Evolutionary conservation across 768 basidiomycete species (phyloP).

Genomic region (Pisolithus microcarpus): DNA sequence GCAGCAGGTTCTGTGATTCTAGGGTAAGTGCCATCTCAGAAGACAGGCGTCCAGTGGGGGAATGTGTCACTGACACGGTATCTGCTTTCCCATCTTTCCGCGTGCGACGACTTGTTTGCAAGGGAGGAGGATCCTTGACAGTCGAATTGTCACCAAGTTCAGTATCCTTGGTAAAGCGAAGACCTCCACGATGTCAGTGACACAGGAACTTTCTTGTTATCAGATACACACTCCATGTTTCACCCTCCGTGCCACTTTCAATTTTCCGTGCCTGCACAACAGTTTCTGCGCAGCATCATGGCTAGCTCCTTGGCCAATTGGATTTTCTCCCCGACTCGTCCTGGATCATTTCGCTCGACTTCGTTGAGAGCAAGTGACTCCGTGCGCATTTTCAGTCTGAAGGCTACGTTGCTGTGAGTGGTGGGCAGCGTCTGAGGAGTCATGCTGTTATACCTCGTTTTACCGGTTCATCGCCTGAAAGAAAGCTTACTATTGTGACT

Average conservation of each 20-base stretch:
- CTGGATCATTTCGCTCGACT: constrained; percentile 36
- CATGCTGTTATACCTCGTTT: constrained; percentile 34
- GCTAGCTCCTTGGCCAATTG: constrained; percentile 67
- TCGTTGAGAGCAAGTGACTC: constrained; percentile 40
- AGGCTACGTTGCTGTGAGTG: constrained; percentile 42
- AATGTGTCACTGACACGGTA: constrained; percentile 17
- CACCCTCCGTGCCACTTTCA: constrained; percentile 27
- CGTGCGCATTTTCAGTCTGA: constrained; percentile 57
- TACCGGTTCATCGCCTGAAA: constrained; percentile 49
- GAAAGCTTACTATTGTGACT: neutral
- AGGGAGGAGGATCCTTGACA: constrained; percentile 52
- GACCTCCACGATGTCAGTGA: constrained; percentile 34
- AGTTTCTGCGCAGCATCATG: constrained; percentile 65
- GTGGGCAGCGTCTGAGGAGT: neutral
- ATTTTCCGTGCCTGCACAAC: constrained; percentile 73
- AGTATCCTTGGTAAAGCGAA: constrained; percentile 71
- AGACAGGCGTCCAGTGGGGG: constrained; percentile 20
- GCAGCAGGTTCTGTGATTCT: constrained; percentile 25
- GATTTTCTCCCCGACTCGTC: constrained; percentile 43
- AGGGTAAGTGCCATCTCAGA: constrained; percentile 21
- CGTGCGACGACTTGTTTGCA: constrained; percentile 42
- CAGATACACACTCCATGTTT: constrained; percentile 47
- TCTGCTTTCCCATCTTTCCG: constrained; percentile 37
- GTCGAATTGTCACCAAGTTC: constrained; percentile 83
- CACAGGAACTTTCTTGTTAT: neutral